Base-by-base conservation (phyloP, 345 rosid species). In the Lepidium didymum region DNA sequence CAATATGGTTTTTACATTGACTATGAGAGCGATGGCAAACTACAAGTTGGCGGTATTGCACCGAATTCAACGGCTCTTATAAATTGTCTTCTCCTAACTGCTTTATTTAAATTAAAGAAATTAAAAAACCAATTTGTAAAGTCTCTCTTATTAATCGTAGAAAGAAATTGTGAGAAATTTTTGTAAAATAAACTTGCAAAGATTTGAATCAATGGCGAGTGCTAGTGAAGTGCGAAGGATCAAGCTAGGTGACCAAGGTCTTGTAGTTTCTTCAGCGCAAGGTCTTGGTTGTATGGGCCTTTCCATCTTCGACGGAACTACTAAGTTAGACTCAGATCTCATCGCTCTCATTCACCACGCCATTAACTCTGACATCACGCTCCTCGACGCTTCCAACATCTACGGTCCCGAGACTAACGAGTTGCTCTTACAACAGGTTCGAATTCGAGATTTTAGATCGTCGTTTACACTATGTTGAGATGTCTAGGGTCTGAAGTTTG, bases 271-370 rank as follows among this genome's bases (percentile, higher is more conserved):
- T 1, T 25, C 35, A 1, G 35, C 34, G 4, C 56, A 47, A 63
- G 67, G 56, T 8, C 56, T 62, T 62, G 56, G 68, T 49, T 49
- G 68, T 21, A 63, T 63, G 56, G 45, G 68, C 8, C 45, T 63
- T 21, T 35, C 55, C 14, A 45, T 45, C 31, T 46, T 46, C 34
- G 33, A 46, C 5, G 67, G 77, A 14, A 47, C 23, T 76, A 7
- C 12, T 8, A 75, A 14, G 55, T 12, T 80, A 3, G 62, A 61
- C 0, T 78, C 86, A 0, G 83, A 81, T 46, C 83, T 82, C 0
- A 21, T 62, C 58, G 31, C 78, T 50, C 55, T 50, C 55, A 50
- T 50, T 50, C 55, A 25, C 55, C 55, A 50, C 15, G 55, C 55
- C 16, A 50, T 25, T 50, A 52, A n/a, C 35, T 52, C 56, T 1